A percentile compares a stretch with the other conserved stretches of the same genome.
These are phyloP conservation scores for Magnusiomyces tetraspermus DNA, from an alignment of 1,139 yeast species.

Conservation along the genomic window DNA sequence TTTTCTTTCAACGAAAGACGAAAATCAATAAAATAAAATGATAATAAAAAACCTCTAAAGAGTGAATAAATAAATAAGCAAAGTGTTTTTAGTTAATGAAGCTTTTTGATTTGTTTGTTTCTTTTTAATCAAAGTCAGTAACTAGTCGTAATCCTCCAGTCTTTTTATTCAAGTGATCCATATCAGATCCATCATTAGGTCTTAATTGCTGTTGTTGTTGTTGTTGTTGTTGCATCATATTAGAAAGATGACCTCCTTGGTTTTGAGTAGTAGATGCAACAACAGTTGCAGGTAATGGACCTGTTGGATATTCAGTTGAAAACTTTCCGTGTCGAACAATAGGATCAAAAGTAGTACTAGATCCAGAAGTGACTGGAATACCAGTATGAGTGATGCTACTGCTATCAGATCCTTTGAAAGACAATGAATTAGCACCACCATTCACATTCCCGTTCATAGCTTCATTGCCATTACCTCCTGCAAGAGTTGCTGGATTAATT, in stretches of 20 bases:
- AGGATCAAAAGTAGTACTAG: background rate
- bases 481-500: background rate
- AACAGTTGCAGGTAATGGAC: background rate
- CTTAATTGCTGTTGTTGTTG: background rate
- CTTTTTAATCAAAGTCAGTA: background rate
- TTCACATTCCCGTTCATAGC: too few species aligned
- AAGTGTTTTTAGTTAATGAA: too few species aligned
- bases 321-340: background rate
- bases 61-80: too few species aligned
- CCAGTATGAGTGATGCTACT: background rate
- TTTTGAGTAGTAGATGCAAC: background rate
- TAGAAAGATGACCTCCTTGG: too few species aligned
- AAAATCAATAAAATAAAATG: too few species aligned
- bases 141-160: background rate
- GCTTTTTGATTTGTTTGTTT: too few species aligned
- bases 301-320: background rate
- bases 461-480: too few species aligned
- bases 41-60: too few species aligned
- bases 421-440: too few species aligned
- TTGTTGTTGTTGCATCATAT: too few species aligned
- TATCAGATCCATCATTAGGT: background rate
- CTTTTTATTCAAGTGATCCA: background rate
- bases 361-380: too few species aligned
- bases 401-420: background rate
- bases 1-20: too few species aligned